phyloP scores from a whole-genome alignment of 1,284 basidiomycete species.

The Peniophora sp. region DNA sequence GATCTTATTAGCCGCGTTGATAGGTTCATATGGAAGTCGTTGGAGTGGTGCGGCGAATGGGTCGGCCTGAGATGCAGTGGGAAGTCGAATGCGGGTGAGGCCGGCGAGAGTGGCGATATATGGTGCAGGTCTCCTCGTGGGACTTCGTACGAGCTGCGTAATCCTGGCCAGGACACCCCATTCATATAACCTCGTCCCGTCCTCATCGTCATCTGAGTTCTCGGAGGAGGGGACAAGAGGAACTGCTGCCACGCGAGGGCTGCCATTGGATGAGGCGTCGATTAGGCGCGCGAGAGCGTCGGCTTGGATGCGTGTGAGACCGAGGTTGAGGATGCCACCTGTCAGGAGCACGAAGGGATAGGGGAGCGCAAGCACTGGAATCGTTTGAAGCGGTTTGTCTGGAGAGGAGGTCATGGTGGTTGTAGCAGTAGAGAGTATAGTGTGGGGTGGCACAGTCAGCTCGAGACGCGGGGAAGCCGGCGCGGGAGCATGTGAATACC shows the following conservation, averaged over 20 bases:
- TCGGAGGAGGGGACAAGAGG: conserved; percentile 33
- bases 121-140: conserved; percentile 18
- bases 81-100: conserved; percentile 44
- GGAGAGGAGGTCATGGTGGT: conserved; percentile 24
- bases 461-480: background rate
- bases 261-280: conserved; percentile 50
- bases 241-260: conserved; percentile 60
- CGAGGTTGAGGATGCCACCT: conserved; percentile 52
- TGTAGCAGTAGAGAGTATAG: background rate
- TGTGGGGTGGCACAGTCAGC: background rate
- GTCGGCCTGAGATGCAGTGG: conserved; percentile 23
- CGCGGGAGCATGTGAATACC: too few species aligned
- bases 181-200: conserved; percentile 24
- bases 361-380: conserved; percentile 54
- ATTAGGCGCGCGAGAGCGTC: conserved; percentile 53
- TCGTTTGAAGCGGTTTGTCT: conserved; percentile 21
- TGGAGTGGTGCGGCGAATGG: conserved; percentile 20
- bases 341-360: conserved; percentile 64
- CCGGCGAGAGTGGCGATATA: conserved; percentile 64
- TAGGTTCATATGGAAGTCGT: conserved; percentile 39
- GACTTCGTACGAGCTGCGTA: conserved; percentile 53
- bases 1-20: conserved; percentile 33
- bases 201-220: conserved; percentile 13
- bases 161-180: conserved; percentile 50
- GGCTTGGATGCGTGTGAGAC: conserved; percentile 47